Evolutionary conservation across 2,329 filamentous ascomycete species (phyloP), one percentile per base, ranked within the genome.

Genomic region (Aspergillus tanneri): DNA sequence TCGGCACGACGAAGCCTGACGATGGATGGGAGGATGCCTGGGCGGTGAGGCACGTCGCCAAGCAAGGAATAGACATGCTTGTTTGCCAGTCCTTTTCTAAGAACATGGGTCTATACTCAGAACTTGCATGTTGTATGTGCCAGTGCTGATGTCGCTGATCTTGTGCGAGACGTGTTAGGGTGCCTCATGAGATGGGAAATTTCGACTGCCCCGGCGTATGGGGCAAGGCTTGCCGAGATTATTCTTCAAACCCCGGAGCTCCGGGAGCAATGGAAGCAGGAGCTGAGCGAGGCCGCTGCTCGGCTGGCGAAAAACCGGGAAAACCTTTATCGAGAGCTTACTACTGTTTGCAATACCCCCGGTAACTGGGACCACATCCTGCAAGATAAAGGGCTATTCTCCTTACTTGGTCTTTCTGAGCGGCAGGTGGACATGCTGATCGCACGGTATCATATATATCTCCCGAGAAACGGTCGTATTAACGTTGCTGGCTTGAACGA

Each of bases 11-110:
- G 45, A 83, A 90, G 69, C n/a, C n/a, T n/a, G 14, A 8, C 2
- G 30, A 18, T 3, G 80, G 93, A 23, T 79, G 81, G 57, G 80
- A 81, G 42, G 91, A 96, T 67, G 88, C 86, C 53, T 87, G 83
- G 75, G 87, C 90, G 12, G 82, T 96, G 54, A 85, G 88, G 57
- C 85, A 93, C 77, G 95, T 95, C 64, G 77, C 91, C 57, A 25
- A 30, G 24, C 41, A 14, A 11, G 37, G 42, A 23, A 19, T 44
- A 4, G 14, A 37, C 5, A 21, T 36, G 78, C 50, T 66, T 72
- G 6, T 69, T 70, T 11, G 64, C 80, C 68, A 77, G 56, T 80
- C 78, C 0, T 80, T 80, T 50, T 72, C 78, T 3, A 81, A 81
- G 61, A 77, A 70, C 51, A 74, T 79, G 68, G 91, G 91, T 53